A percentile compares a stretch with the other conserved stretches of the same genome.
Conservation (phyloP, 2,329 filamentous ascomycete species). For the Pseudogymnoascus sp. region DNA sequence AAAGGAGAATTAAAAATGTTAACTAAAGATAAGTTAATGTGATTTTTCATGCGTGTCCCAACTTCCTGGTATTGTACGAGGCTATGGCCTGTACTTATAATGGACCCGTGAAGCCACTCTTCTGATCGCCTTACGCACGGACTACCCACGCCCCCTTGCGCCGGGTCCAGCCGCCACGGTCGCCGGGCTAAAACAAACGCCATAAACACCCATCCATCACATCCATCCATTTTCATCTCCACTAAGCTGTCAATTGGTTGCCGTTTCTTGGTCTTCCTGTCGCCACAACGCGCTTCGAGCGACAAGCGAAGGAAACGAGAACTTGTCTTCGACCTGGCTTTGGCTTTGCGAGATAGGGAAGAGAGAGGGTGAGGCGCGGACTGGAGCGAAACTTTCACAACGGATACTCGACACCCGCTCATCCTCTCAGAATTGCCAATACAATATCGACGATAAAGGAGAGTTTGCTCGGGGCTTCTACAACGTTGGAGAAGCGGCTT, state of each 20-base stretch:
- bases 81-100: too few relatives aligned
- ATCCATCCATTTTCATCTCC: background rate
- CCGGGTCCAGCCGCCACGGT: background rate
- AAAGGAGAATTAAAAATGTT: background rate
- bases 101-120: background rate
- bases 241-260: background rate
- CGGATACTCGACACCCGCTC: background rate
- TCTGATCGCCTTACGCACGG: background rate
- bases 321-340: background rate
- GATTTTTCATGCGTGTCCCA: too few relatives aligned
- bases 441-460: background rate
- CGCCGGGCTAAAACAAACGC: background rate
- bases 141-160: background rate
- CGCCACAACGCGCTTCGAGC: background rate
- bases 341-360: background rate
- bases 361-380: background rate
- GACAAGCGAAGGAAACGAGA: background rate
- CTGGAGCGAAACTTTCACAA: background rate
- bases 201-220: background rate
- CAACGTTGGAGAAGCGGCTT: background rate
- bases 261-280: background rate
- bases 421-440: background rate
- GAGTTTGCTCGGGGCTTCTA: background rate
- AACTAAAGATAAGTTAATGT: background rate
- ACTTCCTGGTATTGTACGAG: too few relatives aligned